Percentiles rank a stretch among this genome's conserved stretches.
Evolutionary conservation across 805 yeast species (phyloP).

Genomic region (Candida krabiensis): DNA sequence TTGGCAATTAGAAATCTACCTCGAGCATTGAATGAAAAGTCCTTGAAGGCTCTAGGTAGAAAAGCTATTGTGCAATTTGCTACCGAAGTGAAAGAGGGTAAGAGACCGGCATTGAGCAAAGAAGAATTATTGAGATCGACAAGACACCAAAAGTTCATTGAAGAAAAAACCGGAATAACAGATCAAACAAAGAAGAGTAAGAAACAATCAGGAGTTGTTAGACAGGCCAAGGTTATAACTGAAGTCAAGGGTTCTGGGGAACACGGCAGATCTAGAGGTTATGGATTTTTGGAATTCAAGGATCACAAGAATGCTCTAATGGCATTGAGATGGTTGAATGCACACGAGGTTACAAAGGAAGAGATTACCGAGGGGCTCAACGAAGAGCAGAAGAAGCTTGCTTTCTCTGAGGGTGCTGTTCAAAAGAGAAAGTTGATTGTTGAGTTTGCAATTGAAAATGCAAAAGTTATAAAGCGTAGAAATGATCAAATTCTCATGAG

Average conservation of each 20-base stretch:
- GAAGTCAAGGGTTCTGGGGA: constrained; percentile 90
- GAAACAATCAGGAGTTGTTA: constrained; percentile 86
- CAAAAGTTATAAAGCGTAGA: constrained; percentile 90
- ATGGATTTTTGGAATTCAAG: constrained; percentile 90
- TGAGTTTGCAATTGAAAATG: constrained; percentile 95
- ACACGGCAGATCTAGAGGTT: constrained; percentile 91
- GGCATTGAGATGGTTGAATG: constrained; percentile 97
- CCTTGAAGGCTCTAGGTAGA: constrained; percentile 88
- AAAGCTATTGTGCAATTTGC: constrained; percentile 95
- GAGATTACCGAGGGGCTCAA: constrained; percentile 72
- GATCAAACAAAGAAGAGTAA: constrained; percentile 51
- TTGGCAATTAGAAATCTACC: constrained; percentile 94
- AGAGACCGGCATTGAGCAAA: constrained; percentile 81
- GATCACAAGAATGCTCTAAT: constrained; percentile 91
- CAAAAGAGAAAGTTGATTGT: constrained; percentile 78
- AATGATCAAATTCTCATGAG: constrained; percentile 54
- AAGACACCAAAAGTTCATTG: constrained; percentile 50
- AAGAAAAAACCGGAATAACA: constrained; percentile 37
- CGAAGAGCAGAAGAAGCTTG: constrained; percentile 63
- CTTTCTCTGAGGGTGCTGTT: constrained; percentile 49
- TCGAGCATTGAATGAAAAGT: constrained; percentile 84
- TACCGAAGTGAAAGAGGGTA: constrained; percentile 71
- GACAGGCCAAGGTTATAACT: constrained; percentile 88
- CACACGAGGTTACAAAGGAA: constrained; percentile 73
- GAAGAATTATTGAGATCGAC: constrained; percentile 85